phyloP scores from a whole-genome alignment of 2,329 filamentous ascomycete species.

The Ustilaginoidea virens region DNA sequence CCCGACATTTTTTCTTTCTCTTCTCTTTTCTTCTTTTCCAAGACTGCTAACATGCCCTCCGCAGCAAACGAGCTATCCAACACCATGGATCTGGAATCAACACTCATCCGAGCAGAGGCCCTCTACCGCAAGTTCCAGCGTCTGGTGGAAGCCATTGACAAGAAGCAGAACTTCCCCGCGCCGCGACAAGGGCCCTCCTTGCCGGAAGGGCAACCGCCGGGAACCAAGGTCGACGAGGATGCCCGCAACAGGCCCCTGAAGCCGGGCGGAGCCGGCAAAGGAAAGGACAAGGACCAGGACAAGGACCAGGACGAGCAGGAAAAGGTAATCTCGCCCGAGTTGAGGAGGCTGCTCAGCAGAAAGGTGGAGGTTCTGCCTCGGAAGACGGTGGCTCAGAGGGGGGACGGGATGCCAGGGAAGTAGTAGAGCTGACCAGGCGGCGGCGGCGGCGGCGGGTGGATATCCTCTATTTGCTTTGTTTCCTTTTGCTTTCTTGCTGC shows the following conservation, averaged over 20 bases:
- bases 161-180: constrained; percentile 70
- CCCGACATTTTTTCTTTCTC: background rate
- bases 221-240: constrained; percentile 1
- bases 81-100: constrained; percentile 79
- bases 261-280: constrained; percentile 3
- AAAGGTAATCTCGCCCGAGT: constrained; percentile 40
- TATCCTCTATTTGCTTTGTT: background rate
- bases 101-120: constrained; percentile 72
- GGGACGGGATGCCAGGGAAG: constrained; percentile 19
- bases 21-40: no score
- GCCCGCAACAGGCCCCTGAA: no score
- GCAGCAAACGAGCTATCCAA: constrained; percentile 87
- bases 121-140: constrained; percentile 81
- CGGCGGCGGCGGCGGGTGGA: no score
- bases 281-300: constrained; percentile 14
- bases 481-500: background rate
- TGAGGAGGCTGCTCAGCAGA: constrained; percentile 36
- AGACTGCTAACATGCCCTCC: no score
- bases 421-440: no score
- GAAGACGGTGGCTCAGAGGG: constrained; percentile 18
- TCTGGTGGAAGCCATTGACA: constrained; percentile 81
- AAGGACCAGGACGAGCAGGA: constrained; percentile 18
- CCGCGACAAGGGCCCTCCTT: constrained; percentile 16
- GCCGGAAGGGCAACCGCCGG: constrained; percentile 3
- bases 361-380: constrained; percentile 28